Evolutionary conservation across 2,329 filamentous ascomycete species (phyloP).

Genomic region (Botrytis cinerea): DNA sequence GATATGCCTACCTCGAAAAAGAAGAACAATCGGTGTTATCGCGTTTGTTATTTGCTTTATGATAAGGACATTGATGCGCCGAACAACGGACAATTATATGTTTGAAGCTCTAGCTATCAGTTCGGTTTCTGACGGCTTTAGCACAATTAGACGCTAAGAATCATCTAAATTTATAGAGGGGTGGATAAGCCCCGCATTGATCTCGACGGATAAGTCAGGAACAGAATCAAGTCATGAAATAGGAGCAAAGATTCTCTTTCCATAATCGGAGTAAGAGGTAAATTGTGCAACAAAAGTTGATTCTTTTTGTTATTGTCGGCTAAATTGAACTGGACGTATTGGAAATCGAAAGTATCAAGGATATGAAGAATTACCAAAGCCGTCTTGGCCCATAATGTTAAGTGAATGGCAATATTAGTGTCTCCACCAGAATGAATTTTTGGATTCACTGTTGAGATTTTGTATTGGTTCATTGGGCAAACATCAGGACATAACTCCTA

Average conservation of each 20-base stretch:
- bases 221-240: neutral
- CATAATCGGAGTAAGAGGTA: conserved; percentile 5
- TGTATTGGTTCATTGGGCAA: too few relatives aligned
- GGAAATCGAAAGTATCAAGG: neutral
- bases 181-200: neutral
- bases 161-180: neutral
- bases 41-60: neutral
- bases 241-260: neutral
- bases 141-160: neutral
- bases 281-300: neutral
- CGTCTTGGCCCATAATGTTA: neutral
- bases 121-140: conserved; percentile 15
- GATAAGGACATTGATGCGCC: neutral
- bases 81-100: conserved; percentile 9
- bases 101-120: neutral
- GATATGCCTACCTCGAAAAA: conserved; percentile 17
- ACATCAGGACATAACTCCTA: neutral
- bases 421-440: neutral
- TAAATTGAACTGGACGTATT: neutral
- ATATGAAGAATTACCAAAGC: neutral
- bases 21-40: conserved; percentile 1
- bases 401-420: neutral
- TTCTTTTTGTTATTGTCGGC: neutral
- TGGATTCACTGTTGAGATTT: neutral
- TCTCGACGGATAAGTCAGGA: conserved; percentile 19